Evolutionary conservation across 352 stramenopile species (phyloP).

Genomic region (Bremia lactucae): DNA sequence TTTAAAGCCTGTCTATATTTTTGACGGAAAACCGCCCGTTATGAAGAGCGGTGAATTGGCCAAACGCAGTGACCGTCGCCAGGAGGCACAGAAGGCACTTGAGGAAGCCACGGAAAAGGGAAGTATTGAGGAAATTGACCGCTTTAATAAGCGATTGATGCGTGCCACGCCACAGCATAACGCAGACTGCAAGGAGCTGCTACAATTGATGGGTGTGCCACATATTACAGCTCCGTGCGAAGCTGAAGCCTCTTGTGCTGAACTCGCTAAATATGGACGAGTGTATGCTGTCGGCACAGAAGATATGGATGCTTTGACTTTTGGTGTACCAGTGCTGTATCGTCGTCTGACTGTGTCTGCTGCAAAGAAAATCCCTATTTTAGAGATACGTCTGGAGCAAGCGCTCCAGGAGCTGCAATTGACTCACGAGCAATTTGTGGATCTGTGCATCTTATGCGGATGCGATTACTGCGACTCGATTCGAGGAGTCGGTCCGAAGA

Average conservation of each 20-base stretch:
- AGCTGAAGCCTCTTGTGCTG: constrained; percentile 96
- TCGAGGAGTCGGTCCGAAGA: constrained; percentile 95
- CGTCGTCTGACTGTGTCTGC: constrained; percentile 85
- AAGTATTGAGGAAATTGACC: constrained; percentile 88
- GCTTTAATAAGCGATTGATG: constrained; percentile 89
- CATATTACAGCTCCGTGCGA: constrained; percentile 94
- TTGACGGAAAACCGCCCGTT: constrained; percentile 97
- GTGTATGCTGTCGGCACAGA: constrained; percentile 95
- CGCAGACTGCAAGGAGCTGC: constrained; percentile 89
- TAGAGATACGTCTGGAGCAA: constrained; percentile 86
- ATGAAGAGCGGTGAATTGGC: constrained; percentile 95
- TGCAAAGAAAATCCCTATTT: constrained; percentile 84
- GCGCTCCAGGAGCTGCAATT: constrained; percentile 90
- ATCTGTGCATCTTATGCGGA: constrained; percentile 97
- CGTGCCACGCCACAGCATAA: constrained; percentile 88
- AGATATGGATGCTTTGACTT: constrained; percentile 99
- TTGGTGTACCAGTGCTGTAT: constrained; percentile 92
- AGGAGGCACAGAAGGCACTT: constrained; percentile 79
- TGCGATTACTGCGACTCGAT: constrained; percentile 99
- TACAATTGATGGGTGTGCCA: constrained; percentile 94
- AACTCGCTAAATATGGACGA: constrained; percentile 87
- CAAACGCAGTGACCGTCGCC: constrained; percentile 87
- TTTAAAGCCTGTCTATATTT: constrained; percentile 97
- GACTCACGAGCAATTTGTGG: constrained; percentile 93
- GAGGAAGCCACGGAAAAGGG: constrained; percentile 78